Percentiles rank a stretch among this genome's conserved stretches.
These are phyloP conservation scores for Pseudogymnoascus sp. DNA, from an alignment of 2,329 filamentous ascomycete genomes.

Conservation along the genomic window DNA sequence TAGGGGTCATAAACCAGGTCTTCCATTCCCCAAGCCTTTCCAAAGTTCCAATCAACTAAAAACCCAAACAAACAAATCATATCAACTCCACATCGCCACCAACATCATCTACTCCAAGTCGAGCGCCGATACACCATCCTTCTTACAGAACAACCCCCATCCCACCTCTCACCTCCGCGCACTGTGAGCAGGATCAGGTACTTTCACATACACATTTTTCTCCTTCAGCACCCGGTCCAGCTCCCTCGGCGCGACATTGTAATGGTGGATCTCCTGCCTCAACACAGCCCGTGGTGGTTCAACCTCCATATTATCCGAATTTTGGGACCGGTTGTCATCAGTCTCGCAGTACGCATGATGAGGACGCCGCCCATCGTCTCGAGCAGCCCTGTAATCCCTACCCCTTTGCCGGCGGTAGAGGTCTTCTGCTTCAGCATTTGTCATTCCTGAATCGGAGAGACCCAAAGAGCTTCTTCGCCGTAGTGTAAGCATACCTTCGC, in stretches of 20 bases:
- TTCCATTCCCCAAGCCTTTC: not conserved
- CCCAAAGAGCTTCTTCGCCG: not conserved
- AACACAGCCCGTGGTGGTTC: not conserved
- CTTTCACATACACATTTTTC: not conserved
- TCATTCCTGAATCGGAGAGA: not conserved
- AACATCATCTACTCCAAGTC: not conserved
- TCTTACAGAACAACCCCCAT: not conserved
- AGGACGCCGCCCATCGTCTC: not conserved
- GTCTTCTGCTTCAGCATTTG: constrained; percentile 1
- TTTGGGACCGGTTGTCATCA: not conserved
- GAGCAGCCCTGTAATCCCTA: not conserved
- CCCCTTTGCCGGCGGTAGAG: not conserved
- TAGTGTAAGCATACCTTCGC: not conserved
- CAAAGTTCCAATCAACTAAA: not conserved
- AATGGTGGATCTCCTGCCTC: not conserved
- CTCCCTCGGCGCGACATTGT: not conserved
- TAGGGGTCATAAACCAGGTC: not conserved
- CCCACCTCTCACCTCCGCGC: not conserved
- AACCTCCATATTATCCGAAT: not conserved
- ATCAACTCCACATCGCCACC: not conserved
- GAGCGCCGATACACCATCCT: not conserved
- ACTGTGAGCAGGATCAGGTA: not conserved
- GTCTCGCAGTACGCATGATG: not conserved
- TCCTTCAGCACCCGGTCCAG: not conserved
- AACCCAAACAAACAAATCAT: not conserved